Evolutionary conservation across 2,329 filamentous ascomycete genomes (phyloP), one percentile per base, ranked within the genome.

Genomic region (Niveomyces coronatus): DNA sequence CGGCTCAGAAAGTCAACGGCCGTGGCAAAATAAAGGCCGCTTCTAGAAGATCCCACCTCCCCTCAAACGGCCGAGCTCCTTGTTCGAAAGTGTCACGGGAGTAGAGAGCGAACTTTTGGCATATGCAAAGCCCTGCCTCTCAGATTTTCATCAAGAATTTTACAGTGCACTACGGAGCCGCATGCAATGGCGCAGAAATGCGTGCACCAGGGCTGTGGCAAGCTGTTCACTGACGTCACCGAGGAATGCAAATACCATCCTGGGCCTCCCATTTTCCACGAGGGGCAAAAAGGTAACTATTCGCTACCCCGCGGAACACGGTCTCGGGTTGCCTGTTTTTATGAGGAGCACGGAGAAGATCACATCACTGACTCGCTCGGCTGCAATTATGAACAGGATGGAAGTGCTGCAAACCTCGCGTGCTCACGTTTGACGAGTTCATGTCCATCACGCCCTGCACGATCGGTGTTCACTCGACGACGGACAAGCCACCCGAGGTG

Each of bases 391-490:
- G 4, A 18, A 11, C 19, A 95, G 89, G 91, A 56, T 96, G 91
- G 89, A 93, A 94, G 68, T 98, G 91, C 70, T 98, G 91, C 75
- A 96, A 95, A 65, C 82, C 88, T 41, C 83, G 91, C 54, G 87
- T 96, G 52, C 71, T 98, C 52, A 95, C 87, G 43, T 98, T 98
- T 58, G 91, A 98, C 64, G 91, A 98, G 65, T 98, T 98, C 70
- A 85, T 98, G 61, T 62, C 70, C 44, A 96, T 98, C 51, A 70
- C 84, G 35, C 89, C 91, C 26, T 98, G 91, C 71, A 94, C 91
- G 18, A 84, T 80, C 10, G 91, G 91, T 53, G 88, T 81, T 53
- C 91, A 98, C 67, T 91, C 85, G 42, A 87, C 85, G 10, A 83
- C 91, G 45, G 89, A 95, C 51, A 57, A 70, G 39, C 75, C 75